Evolutionary conservation across 495 filamentous ascomycete genomes (phyloP).

Genomic region (Penicillium antarcticum): DNA sequence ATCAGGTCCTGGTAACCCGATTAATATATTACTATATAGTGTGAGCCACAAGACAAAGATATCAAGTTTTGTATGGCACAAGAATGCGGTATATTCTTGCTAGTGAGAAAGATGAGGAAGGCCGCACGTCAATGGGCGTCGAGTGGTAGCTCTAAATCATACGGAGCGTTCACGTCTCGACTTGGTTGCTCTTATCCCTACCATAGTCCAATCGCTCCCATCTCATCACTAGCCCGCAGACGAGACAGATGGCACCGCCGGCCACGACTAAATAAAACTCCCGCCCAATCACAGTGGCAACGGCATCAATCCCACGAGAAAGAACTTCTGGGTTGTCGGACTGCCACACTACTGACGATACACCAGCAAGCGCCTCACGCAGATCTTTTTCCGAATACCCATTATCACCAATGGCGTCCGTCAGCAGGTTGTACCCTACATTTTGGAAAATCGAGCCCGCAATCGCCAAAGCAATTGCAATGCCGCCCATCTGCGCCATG

Average conservation of each 20-base stretch:
- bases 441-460: conserved; percentile 45
- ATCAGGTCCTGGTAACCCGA: no score
- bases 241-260: background rate
- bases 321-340: background rate
- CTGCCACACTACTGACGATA: background rate
- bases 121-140: no score
- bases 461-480: conserved; percentile 49
- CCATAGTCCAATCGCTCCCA: background rate
- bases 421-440: background rate
- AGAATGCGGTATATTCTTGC: no score
- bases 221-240: background rate
- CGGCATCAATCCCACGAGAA: background rate
- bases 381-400: background rate
- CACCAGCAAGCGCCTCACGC: background rate
- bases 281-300: background rate
- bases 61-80: no score
- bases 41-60: no score
- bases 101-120: no score
- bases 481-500: conserved; percentile 45
- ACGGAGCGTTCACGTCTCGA: no score
- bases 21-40: no score
- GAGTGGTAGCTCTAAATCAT: no score
- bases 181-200: no score
- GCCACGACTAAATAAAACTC: background rate
- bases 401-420: background rate